Evolutionary conservation across 129 eudicot genomes (phyloP).

Genomic region (Heracleum sosnowskyi): DNA sequence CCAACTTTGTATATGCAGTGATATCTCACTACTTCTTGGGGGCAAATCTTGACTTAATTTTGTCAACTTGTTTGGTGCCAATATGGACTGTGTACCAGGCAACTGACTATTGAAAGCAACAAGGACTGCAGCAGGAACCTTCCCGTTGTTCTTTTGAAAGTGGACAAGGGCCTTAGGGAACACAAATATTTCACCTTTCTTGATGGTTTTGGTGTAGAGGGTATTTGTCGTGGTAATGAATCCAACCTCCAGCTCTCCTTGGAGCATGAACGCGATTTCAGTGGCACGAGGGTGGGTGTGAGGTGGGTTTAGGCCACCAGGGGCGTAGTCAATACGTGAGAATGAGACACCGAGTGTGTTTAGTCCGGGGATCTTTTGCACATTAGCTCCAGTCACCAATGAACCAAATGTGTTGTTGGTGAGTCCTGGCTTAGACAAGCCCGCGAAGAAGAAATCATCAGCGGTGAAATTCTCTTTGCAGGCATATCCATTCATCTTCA

Average conservation of each 20-base stretch:
- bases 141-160: slow-evolving; percentile 58
- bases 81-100: slow-evolving; percentile 72
- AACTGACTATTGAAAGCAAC: slow-evolving; percentile 71
- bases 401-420: slow-evolving; percentile 60
- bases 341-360: slow-evolving; percentile 75
- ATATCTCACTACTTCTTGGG: slow-evolving; percentile 31
- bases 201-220: slow-evolving; percentile 44
- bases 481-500: slow-evolving; percentile 54
- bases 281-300: slow-evolving; percentile 89
- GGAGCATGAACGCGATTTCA: slow-evolving; percentile 53
- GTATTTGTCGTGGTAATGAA: slow-evolving; percentile 60
- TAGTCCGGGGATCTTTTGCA: slow-evolving; percentile 51
- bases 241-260: slow-evolving; percentile 60
- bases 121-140: slow-evolving; percentile 46
- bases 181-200: slow-evolving; percentile 45
- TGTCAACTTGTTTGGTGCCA: slow-evolving; percentile 54
- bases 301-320: slow-evolving; percentile 68
- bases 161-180: slow-evolving; percentile 63
- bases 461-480: slow-evolving; percentile 53
- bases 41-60: slow-evolving; percentile 59
- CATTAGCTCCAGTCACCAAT: slow-evolving; percentile 42
- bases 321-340: slow-evolving; percentile 65
- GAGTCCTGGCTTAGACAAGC: slow-evolving; percentile 41
- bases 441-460: slow-evolving; percentile 54
- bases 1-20: not conserved